Conservation (phyloP, 768 basidiomycete genomes). For the Daedaleopsis nitida region DNA sequence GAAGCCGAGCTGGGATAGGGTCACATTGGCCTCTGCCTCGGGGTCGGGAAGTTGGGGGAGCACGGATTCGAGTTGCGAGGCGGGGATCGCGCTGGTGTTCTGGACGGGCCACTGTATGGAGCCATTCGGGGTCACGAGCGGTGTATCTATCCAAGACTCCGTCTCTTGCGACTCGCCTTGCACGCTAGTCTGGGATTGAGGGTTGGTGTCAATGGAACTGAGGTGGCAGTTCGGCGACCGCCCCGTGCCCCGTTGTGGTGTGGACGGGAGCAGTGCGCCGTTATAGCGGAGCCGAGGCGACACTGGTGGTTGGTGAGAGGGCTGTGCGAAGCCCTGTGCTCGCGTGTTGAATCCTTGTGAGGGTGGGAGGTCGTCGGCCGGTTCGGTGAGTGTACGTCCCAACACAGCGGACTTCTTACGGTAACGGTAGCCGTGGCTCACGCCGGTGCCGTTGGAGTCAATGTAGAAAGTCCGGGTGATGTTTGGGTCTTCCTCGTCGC, state of each 20-base stretch:
- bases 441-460: constrained; percentile 16
- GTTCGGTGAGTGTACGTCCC: constrained; percentile 38
- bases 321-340: constrained; percentile 7
- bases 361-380: constrained; percentile 25
- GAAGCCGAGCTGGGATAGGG: constrained; percentile 42
- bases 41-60: constrained; percentile 26
- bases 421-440: constrained; percentile 7
- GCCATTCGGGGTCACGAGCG: constrained; percentile 56
- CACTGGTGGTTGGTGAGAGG: constrained; percentile 7
- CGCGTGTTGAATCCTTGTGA: constrained; percentile 16
- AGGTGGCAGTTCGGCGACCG: neutral
- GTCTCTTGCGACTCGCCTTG: constrained; percentile 44
- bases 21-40: constrained; percentile 30
- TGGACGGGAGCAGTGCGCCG: constrained; percentile 1
- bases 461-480: constrained; percentile 14
- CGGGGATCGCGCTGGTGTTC: constrained; percentile 35
- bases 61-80: constrained; percentile 40
- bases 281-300: neutral
- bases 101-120: constrained; percentile 47
- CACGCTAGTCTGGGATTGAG: constrained; percentile 3
- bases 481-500: constrained; percentile 15
- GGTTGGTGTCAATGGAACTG: constrained; percentile 5
- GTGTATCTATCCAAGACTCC: constrained; percentile 50
- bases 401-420: constrained; percentile 31
- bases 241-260: constrained; percentile 8